A percentile compares a stretch with the other conserved stretches of the same genome.
These are phyloP conservation scores for Fagopyrum esculentum DNA, from an alignment of 148 eudicot species.

Conservation along the genomic window DNA sequence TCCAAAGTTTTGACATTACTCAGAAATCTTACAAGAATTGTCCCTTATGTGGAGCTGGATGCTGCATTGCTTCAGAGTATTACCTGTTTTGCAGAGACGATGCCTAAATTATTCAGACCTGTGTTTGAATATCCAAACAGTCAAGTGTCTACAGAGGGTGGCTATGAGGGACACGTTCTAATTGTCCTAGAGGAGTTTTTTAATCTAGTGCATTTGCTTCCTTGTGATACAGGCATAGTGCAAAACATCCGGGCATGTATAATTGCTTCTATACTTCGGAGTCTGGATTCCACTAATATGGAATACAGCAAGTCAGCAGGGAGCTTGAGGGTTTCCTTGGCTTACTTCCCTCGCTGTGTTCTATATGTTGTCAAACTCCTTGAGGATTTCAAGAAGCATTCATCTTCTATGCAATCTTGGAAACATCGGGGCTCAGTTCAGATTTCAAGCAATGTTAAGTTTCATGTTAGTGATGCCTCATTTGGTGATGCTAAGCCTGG, in stretches of 20 bases:
- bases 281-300: constrained; percentile 51
- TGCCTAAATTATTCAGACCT: constrained; percentile 58
- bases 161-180: constrained; percentile 49
- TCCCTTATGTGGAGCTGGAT: constrained; percentile 51
- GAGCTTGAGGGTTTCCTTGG: constrained; percentile 58
- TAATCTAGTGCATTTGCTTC: constrained; percentile 49
- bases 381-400: constrained; percentile 47
- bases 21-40: constrained; percentile 42
- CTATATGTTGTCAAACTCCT: constrained; percentile 57
- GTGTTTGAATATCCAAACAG: constrained; percentile 54
- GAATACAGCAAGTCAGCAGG: constrained; percentile 45
- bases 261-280: constrained; percentile 55
- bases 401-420: constrained; percentile 29
- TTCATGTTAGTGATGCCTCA: constrained; percentile 29
- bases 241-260: constrained; percentile 65
- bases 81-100: constrained; percentile 51
- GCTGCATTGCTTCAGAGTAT: constrained; percentile 43
- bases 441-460: constrained; percentile 22
- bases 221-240: constrained; percentile 43
- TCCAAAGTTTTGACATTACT: constrained; percentile 66
- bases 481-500: constrained; percentile 31
- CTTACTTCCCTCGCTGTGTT: constrained; percentile 74
- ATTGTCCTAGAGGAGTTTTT: constrained; percentile 74
- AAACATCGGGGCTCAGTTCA: constrained; percentile 30
- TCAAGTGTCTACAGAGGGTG: constrained; percentile 43